phyloP scores from a whole-genome alignment of 2,329 filamentous ascomycete species.

The Aspergillus brunneoviolaceus region DNA sequence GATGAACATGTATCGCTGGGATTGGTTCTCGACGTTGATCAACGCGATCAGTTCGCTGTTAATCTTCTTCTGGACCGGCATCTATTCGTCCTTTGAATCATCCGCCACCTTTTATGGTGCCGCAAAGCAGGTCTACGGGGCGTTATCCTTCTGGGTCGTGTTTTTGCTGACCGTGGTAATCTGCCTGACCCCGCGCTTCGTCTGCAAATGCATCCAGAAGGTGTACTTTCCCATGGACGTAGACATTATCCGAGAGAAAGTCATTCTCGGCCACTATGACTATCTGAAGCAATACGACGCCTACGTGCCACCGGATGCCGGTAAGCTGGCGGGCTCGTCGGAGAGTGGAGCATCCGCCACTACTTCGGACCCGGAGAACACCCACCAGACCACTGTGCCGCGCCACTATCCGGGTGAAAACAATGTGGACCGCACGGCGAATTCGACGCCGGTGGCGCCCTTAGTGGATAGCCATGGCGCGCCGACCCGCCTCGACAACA shows the following conservation, averaged over 20 bases:
- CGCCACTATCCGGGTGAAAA: not conserved
- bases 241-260: conserved; percentile 8
- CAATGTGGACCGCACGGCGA: not conserved
- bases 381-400: not conserved
- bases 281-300: conserved; percentile 4
- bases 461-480: not conserved
- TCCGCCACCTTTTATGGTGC: conserved; percentile 1
- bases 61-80: conserved; percentile 8
- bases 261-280: conserved; percentile 4
- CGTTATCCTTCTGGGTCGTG: conserved; percentile 6
- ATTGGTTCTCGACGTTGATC: conserved; percentile 2
- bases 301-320: conserved; percentile 3
- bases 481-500: not conserved
- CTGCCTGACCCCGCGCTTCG: conserved; percentile 4
- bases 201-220: conserved; percentile 6
- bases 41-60: conserved; percentile 5
- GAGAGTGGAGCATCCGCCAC: not conserved
- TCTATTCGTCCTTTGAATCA: conserved; percentile 5
- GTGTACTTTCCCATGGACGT: conserved; percentile 6
- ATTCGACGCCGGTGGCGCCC: conserved; percentile 5
- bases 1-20: conserved; percentile 10
- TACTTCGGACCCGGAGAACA: not conserved
- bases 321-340: not conserved
- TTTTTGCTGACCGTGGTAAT: conserved; percentile 4
- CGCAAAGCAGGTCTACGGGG: conserved; percentile 1